Conservation (phyloP, 129 eudicot species). For the Helichrysum umbraculigerum region DNA sequence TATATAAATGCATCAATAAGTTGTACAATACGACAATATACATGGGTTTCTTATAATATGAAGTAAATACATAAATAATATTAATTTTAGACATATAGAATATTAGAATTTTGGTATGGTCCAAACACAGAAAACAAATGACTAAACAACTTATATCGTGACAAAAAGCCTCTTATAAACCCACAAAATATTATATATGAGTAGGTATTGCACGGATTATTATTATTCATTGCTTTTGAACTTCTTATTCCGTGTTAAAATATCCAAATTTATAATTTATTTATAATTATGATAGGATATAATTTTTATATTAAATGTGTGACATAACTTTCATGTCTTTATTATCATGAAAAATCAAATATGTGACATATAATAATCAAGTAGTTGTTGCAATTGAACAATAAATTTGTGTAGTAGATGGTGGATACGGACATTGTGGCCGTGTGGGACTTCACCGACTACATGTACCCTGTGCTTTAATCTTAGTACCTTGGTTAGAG, state of each 20-base stretch:
- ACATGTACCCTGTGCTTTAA: not conserved
- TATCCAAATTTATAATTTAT: not conserved
- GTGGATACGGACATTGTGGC: not conserved
- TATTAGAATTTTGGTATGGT: not conserved
- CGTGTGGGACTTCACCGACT: not conserved
- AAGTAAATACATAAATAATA: no score
- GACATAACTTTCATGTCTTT: constrained; percentile 28
- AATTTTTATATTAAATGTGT: not conserved
- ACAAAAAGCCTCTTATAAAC: constrained; percentile 19
- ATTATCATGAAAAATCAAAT: constrained; percentile 15
- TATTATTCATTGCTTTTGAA: not conserved
- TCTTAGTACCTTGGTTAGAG: not conserved
- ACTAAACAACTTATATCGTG: not conserved
- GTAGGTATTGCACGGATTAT: constrained; percentile 11
- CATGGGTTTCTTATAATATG: no score
- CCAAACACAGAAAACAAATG: constrained; percentile 23
- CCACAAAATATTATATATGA: constrained; percentile 3
- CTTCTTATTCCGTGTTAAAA: not conserved
- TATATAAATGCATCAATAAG: not conserved
- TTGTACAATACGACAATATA: not conserved
- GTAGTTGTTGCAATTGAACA: constrained; percentile 23
- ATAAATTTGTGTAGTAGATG: constrained; percentile 20
- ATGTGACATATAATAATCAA: constrained; percentile 27
- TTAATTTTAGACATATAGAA: not conserved
- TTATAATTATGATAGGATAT: not conserved